Percentiles rank a stretch among this genome's conserved stretches.
Evolutionary conservation across 768 basidiomycete species (phyloP).

Genomic region (Termitomyces sp.): DNA sequence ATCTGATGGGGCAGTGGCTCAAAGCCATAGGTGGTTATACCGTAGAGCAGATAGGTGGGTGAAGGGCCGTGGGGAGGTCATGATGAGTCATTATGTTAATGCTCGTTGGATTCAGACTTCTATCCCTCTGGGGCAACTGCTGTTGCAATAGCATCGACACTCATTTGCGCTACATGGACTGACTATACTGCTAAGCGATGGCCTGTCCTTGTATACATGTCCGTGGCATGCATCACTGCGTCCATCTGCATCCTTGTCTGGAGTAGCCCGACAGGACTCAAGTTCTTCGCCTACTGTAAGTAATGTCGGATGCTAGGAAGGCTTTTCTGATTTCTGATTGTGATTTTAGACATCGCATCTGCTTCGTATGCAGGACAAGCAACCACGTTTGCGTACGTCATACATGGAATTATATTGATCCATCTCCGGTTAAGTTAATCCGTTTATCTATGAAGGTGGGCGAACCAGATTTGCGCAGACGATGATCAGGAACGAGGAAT

Average conservation of each 20-base stretch:
- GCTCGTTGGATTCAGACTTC: conserved; percentile 13
- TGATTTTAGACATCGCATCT: conserved; percentile 46
- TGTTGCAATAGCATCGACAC: conserved; percentile 59
- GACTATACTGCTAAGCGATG: conserved; percentile 55
- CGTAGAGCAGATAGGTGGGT: conserved; percentile 54
- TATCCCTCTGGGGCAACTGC: conserved; percentile 67
- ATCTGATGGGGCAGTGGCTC: conserved; percentile 72
- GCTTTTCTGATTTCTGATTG: neutral
- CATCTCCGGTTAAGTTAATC: neutral
- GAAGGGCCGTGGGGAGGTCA: neutral
- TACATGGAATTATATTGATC: neutral
- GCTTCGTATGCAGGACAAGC: conserved; percentile 76
- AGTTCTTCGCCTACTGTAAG: conserved; percentile 74
- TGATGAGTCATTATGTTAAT: neutral
- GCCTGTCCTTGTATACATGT: conserved; percentile 66
- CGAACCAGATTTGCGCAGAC: conserved; percentile 73
- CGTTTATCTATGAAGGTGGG: conserved; percentile 48
- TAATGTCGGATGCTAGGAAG: conserved; percentile 6
- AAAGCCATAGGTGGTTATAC: conserved; percentile 59
- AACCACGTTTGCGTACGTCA: conserved; percentile 63
- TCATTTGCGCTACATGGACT: conserved; percentile 62
- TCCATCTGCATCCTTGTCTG: conserved; percentile 60
- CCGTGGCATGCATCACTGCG: conserved; percentile 47
- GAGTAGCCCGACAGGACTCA: conserved; percentile 56
- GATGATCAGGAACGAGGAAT: conserved; percentile 68